Conservation (phyloP, 306 rosid genomes). For the Carpinus fangiana region DNA sequence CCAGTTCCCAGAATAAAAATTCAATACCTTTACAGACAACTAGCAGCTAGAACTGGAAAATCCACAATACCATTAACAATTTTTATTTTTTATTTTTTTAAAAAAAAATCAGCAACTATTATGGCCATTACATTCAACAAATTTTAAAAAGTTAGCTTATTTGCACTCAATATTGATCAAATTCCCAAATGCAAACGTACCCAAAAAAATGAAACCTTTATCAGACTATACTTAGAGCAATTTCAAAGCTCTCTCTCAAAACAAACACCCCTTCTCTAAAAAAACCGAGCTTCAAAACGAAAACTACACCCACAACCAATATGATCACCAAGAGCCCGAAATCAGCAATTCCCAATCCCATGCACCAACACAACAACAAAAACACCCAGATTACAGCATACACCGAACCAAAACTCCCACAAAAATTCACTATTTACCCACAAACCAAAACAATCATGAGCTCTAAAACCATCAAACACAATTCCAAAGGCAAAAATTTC, state of each 20-base stretch:
- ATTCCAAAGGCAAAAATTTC: not conserved
- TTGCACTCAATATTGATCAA: slow-evolving; percentile 4
- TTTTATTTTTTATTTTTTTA: too few species aligned
- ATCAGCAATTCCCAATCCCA: not conserved
- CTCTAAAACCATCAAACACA: slow-evolving; percentile 6
- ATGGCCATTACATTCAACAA: not conserved
- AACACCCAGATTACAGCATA: slow-evolving; percentile 1
- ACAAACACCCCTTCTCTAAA: not conserved
- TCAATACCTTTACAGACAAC: not conserved
- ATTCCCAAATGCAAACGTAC: not conserved
- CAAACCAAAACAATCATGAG: not conserved
- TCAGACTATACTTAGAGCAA: not conserved
- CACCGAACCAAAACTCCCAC: slow-evolving; percentile 3
- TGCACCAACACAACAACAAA: not conserved
- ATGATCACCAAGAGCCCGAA: not conserved
- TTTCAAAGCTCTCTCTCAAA: slow-evolving; percentile 5
- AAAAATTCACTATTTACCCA: not conserved
- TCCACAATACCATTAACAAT: too few species aligned
- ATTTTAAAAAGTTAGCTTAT: not conserved
- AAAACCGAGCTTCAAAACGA: not conserved
- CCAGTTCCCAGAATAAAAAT: not conserved
- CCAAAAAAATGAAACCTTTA: not conserved
- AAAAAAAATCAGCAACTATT: not conserved
- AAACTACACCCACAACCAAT: slow-evolving; percentile 2
- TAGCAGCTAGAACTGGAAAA: not conserved